A percentile compares a stretch with the other conserved stretches of the same genome.
Evolutionary conservation across 495 filamentous ascomycete species (phyloP).

Genomic region (Elaphomyces granulatus): DNA sequence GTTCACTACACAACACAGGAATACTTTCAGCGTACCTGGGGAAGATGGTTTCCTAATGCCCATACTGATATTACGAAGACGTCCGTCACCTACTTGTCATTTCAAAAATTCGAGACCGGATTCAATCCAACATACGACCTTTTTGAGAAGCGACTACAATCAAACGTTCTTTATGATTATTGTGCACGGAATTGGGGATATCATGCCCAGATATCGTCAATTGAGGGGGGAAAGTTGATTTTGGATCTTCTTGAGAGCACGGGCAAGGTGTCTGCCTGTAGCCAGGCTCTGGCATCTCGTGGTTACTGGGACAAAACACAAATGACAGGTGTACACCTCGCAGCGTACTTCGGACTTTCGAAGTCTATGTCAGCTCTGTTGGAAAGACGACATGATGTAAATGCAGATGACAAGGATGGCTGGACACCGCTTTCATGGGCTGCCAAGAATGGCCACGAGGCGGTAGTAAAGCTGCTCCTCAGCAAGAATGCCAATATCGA

Average conservation of each 20-base stretch:
- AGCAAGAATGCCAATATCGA: slow-evolving; percentile 5
- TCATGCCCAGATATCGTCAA: slow-evolving; percentile 9
- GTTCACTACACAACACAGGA: slow-evolving; percentile 20
- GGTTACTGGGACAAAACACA: not conserved
- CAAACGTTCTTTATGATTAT: slow-evolving; percentile 17
- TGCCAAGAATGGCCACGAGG: slow-evolving; percentile 12
- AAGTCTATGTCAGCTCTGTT: slow-evolving; percentile 4
- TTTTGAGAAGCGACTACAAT: slow-evolving; percentile 7
- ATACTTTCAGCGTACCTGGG: slow-evolving; percentile 17
- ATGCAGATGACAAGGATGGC: slow-evolving; percentile 10
- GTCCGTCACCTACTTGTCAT: slow-evolving; percentile 17
- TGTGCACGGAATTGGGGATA: slow-evolving; percentile 19
- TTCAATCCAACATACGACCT: slow-evolving; percentile 7
- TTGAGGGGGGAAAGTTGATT: slow-evolving; percentile 1
- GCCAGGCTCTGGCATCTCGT: slow-evolving; percentile 1
- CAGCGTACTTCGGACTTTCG: slow-evolving; percentile 8
- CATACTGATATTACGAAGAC: slow-evolving; percentile 12
- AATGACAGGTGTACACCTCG: slow-evolving; percentile 7
- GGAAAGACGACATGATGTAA: slow-evolving; percentile 6
- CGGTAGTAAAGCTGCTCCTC: slow-evolving; percentile 10
- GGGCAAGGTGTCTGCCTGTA: not conserved
- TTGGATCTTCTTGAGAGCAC: slow-evolving; percentile 11
- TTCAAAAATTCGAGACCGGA: slow-evolving; percentile 4
- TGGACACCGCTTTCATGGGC: slow-evolving; percentile 12
- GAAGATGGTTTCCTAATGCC: slow-evolving; percentile 12